These are phyloP conservation scores for Phytopythium ostracodes DNA, from an alignment of 352 stramenopile genomes.

Conservation along the genomic window DNA sequence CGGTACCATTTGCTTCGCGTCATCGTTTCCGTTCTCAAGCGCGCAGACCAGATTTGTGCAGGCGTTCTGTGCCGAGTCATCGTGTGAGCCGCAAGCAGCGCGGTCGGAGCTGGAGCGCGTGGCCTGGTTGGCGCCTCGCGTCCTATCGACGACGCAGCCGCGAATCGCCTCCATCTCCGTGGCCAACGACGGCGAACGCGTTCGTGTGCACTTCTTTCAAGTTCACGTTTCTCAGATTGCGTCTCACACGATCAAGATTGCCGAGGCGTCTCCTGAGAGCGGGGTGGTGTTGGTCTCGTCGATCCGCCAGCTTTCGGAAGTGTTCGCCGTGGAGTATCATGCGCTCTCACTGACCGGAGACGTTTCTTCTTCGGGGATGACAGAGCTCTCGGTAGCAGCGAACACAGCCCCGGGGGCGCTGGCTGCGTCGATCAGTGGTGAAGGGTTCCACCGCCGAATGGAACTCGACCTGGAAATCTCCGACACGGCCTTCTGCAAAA, in stretches of 20 bases:
- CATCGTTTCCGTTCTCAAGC: constrained; percentile 25
- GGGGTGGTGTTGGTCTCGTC: neutral
- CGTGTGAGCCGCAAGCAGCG: neutral
- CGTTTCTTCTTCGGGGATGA: neutral
- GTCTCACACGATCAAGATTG: neutral
- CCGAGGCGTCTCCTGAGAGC: neutral
- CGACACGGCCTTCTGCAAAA: constrained; percentile 9
- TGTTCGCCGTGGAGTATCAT: constrained; percentile 13
- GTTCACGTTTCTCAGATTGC: neutral
- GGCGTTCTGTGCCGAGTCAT: neutral
- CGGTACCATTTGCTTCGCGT: constrained; percentile 24
- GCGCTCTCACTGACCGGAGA: neutral
- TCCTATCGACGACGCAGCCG: constrained; percentile 8
- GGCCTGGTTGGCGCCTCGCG: constrained; percentile 12
- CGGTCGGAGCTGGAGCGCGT: neutral
- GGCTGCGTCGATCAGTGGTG: constrained; percentile 20
- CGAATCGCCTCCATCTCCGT: neutral
- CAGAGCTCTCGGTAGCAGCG: neutral
- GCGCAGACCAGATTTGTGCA: neutral
- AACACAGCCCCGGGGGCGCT: neutral
- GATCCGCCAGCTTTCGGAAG: neutral
- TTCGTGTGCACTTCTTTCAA: neutral
- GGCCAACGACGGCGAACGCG: neutral
- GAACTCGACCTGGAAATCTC: constrained; percentile 27
- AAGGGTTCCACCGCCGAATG: constrained; percentile 47